Percentiles rank a stretch among this genome's conserved stretches.
Evolutionary conservation across 208 protist genomes (phyloP).

Genomic region (Hexamita inflata): DNA sequence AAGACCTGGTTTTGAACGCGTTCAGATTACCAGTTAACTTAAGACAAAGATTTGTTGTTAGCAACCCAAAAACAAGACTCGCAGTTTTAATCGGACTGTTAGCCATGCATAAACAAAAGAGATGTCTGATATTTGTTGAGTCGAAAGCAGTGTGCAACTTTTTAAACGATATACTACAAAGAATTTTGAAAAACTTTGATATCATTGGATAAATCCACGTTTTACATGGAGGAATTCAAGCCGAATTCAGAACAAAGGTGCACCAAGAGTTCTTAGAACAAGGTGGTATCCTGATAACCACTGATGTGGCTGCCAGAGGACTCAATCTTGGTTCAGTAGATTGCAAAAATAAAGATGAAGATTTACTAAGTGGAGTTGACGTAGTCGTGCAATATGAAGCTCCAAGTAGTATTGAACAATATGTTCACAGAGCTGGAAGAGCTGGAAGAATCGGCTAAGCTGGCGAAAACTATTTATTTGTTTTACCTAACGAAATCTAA

Average conservation of each 20-base stretch:
- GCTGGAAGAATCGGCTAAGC: neutral
- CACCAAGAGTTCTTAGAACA: neutral
- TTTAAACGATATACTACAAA: neutral
- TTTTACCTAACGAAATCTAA: neutral
- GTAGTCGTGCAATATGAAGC: conserved; percentile 24
- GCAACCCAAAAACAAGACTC: neutral
- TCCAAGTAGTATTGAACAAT: neutral
- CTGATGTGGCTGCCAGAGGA: conserved; percentile 22
- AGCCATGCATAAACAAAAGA: neutral
- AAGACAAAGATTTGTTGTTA: neutral
- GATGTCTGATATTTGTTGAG: conserved; percentile 4
- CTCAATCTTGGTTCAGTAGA: conserved; percentile 9
- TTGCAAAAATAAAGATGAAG: neutral
- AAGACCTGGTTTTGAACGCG: neutral
- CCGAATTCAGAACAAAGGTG: neutral
- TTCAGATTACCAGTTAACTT: neutral
- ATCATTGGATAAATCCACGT: neutral
- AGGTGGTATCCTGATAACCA: conserved; percentile 18
- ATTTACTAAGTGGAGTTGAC: neutral
- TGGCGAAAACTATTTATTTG: neutral
- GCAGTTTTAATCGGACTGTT: neutral
- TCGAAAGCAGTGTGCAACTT: conserved; percentile 6
- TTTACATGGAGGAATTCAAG: neutral
- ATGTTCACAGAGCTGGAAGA: conserved; percentile 8
- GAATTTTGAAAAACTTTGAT: neutral